Evolutionary conservation across 2,329 filamentous ascomycete genomes (phyloP), one percentile per base, ranked within the genome.

Genomic region (Massarina eburnea): DNA sequence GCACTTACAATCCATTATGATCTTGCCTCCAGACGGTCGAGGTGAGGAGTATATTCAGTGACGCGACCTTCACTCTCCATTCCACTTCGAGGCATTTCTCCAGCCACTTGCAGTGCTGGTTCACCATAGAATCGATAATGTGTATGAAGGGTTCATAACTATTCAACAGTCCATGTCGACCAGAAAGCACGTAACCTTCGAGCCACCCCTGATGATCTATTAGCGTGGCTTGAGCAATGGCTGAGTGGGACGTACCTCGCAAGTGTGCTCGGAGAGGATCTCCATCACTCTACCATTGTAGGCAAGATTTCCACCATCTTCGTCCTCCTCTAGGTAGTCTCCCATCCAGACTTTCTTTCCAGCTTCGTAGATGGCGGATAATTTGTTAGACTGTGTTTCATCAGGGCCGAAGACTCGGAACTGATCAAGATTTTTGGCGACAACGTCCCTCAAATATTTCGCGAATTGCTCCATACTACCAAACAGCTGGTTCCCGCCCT

Each of bases 1-100:
- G n/a, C n/a, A n/a, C n/a, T n/a, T n/a, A n/a, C n/a, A 91, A 91
- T 27, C 88, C 88, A 59, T 91, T 91, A 75, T 91, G 88, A 55
- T 91, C 88, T 73, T 91, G 88, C 59, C 88, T 76, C 88, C 87
- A 91, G 46, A 91, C 86, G 7, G 88, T 88, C 2, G 85, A 83
- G 1, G 88, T 91, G 43, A 91, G 77, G 12, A 91, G 79, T 55
- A 91, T 90, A 72, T 91, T 91, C 57, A 91, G 80, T 0, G 86
- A 90, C 8, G 86, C 80, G 9, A 91, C 74, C 67, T 85, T 85
- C 57, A 77, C 80, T 41, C 88, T 82, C 88, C 88, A 91, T 59
- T 87, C 82, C 17, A 91, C 84, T 62, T 91, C 87, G n/a, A 84
- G 74, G 54, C 83, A 88, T 73, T 91, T 91, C 68, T 91, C 87